Base-by-base conservation (phyloP, 1,284 basidiomycete genomes). In the Irpex rosettiformis region DNA sequence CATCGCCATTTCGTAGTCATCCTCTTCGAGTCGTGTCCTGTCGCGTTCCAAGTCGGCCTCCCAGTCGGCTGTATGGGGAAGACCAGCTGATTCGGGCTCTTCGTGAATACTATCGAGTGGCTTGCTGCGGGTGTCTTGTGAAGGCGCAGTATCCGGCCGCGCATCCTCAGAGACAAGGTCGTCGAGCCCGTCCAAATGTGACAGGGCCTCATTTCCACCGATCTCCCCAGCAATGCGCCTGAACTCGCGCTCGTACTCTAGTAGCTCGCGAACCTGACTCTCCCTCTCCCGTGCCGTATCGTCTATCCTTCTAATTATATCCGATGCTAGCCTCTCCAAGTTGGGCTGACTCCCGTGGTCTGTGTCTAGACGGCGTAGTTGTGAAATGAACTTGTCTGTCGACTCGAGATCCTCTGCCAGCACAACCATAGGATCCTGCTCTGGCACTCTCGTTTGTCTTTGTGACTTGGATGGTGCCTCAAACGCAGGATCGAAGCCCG, bases 161-260 rank as follows among this genome's bases (percentile, higher is more conserved):
- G 49, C 45, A 18, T 58, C 64, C 47, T 77, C 75, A 55, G 76
- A 75, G 49, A 78, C 72, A 7, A 82, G 70, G 57, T 81, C 79
- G 54, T 79, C 75, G 45, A 93, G 75, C 62, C 80, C 83, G 24
- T 91, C 89, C 56, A 93, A 72, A 61, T 79, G 78, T 5, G 85
- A 82, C 13, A 93, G 76, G n/a, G 83, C 82, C 55, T 93, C 90
- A 51, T 76, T 81, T 13, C 90, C 90, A 51, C 88, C 87, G 25
- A 89, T 80, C 70, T 91, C 88, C 10, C 81, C 83, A 3, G 86
- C 82, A 65, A 93, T 89, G 70, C 84, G 86, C 64, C 82, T 80
- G 66, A 93, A 84, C 71, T 93, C 89, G 57, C 89, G 81, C 67
- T 93, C 91, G 68, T 81, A 90, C 62, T 84, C 87, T 43, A 89